Evolutionary conservation across 176 grass and related monocot species (phyloP), one percentile per base, ranked within the genome.

Genomic region (Chrysopogon serrulatus): DNA sequence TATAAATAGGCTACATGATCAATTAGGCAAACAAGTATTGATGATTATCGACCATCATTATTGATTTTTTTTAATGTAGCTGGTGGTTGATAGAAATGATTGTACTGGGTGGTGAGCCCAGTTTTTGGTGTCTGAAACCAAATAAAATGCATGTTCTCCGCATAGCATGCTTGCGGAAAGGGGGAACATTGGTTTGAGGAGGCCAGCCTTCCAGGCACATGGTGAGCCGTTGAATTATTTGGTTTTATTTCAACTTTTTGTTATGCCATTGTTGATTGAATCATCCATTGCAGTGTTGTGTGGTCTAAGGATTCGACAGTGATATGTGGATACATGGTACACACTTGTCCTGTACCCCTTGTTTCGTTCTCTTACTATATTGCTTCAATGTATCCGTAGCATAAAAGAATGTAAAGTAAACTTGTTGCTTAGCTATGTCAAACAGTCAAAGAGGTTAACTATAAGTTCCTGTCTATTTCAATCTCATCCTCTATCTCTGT

Each of bases 181-280:
- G 45, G 21, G 31, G 63, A 1, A 66, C 59, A 51, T 12, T 33
- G 35, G 12, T 67, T 66, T 57, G n/a, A 43, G 69, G 44, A 67
- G 77, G 13, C 19, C 10, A 63, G 30, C 23, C 23, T 41, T 14
- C 42, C 26, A 37, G 56, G 13, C 68, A 74, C 33, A 60, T 32
- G 43, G 65, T 73, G 84, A 86, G 44, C 44, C 59, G 14, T 65
- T 86, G 56, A 86, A 66, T 64, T 79, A 16, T 79, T 71, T 64
- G 15, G 40, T 48, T 36, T 36, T 47, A 28, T 21, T 30, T 17
- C 43, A 62, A 61, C 2, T 44, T n/a, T n/a, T n/a, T 72, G 26
- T 21, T 33, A 30, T 62, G 37, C 1, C 27, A 32, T 21, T 54
- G 43, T 37, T 34, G 33, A 64, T 80, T 39, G 69, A 75, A 47